Base-by-base conservation (phyloP, 805 yeast genomes). In the Ogataea nonfermentans region DNA sequence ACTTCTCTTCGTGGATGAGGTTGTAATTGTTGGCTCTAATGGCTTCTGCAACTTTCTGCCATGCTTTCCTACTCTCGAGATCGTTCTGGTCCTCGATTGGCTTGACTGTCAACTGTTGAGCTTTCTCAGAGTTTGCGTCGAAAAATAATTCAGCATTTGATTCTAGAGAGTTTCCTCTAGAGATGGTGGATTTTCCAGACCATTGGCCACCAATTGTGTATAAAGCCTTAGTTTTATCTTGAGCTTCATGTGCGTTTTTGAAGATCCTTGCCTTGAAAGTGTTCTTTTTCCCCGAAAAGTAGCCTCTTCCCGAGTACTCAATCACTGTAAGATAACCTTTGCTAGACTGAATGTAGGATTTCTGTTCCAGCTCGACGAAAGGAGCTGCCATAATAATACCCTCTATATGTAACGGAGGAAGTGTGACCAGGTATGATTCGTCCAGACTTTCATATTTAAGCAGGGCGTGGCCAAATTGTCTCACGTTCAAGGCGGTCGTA, bases 331-430 rank as follows among this genome's bases (percentile, higher is more conserved):
- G 61, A 64, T 80, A 81, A 15, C 98, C 98, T 35, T 76, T 73
- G 10, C 93, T 81, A 32, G 88, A 72, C 64, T 85, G 95, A 59
- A 93, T 87, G 55, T 71, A 79, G n/a, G 95, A 76, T 51, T 79
- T 79, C 43, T 95, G 95, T 57, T 91, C 96, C 48, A 93, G 74
- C 68, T 93, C 99, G 37, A 90, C 96, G 62, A 83, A 91, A 20
- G 99, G 99, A 2, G 95, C 74, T 9, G 95, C 96, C 48, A 84
- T 80, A 46, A 91, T 66, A 43, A 91, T 76, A 20, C 99, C 98
- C 66, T 91, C 99, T 46, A 91, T 84, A 65, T 93, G 98, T 53
- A 93, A 71, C 10, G 96, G 88, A 13, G 99, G 99, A 51, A 91
- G 73, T n/a, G 97, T 86, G 41, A 90, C 70, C 51, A 86, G 68